These are phyloP conservation scores for Ilex asprella DNA, from an alignment of 257 asterid genomes.

Conservation along the genomic window DNA sequence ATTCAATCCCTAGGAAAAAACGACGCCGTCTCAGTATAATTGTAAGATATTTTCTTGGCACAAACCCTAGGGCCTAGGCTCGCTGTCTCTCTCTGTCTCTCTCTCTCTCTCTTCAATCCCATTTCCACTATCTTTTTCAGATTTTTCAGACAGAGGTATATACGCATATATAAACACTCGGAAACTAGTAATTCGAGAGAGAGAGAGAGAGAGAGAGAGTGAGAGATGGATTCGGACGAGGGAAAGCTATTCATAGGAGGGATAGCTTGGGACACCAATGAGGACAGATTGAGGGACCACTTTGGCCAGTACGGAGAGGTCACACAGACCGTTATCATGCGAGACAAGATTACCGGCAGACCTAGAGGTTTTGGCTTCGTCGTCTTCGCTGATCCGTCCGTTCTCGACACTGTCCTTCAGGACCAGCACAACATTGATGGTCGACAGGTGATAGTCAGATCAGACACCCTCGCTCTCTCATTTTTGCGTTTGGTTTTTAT, in stretches of 20 bases:
- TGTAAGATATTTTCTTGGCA: no score
- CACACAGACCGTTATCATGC: conserved; percentile 22
- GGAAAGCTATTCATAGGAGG: conserved; percentile 38
- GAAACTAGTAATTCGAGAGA: no score
- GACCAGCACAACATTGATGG: conserved; percentile 33
- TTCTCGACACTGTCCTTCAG: conserved; percentile 25
- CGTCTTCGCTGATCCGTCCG: conserved; percentile 29
- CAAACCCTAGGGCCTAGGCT: no score
- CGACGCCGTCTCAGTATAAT: no score
- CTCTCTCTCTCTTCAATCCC: no score
- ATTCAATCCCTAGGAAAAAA: no score
- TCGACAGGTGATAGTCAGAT: conserved; percentile 23
- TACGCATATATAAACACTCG: no score
- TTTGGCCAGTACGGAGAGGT: conserved; percentile 32
- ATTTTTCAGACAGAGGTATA: no score
- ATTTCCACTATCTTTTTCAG: no score
- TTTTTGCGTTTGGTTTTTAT: neutral
- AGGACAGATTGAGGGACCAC: conserved; percentile 24
- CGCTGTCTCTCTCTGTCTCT: no score
- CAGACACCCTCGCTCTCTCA: neutral
- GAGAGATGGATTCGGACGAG: conserved; percentile 19
- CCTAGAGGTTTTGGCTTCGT: conserved; percentile 38
- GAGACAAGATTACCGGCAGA: conserved; percentile 21
- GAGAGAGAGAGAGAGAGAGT: no score
- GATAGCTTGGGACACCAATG: conserved; percentile 32